Percentiles rank a stretch among this genome's conserved stretches.
phyloP scores from a whole-genome alignment of 164 flowering plant species.

The Sedum album region DNA sequence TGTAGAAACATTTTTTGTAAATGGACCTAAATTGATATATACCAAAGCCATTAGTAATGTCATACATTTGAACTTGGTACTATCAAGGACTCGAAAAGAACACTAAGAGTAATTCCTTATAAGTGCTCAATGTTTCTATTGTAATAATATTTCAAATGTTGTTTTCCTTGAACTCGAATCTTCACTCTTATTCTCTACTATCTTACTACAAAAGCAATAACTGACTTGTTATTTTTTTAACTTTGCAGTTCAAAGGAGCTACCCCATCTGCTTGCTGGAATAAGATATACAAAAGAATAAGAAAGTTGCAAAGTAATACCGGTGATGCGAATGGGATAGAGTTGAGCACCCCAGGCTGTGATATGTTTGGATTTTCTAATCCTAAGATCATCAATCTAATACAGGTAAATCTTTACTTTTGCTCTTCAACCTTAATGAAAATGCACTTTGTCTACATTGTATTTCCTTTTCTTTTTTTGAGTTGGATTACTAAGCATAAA shows the following conservation, averaged over 20 bases:
- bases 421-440: neutral
- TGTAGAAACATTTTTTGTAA: neutral
- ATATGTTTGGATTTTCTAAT: slow-evolving; percentile 85
- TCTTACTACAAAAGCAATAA: neutral
- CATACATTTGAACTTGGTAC: no score
- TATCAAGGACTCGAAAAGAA: neutral
- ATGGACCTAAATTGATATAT: neutral
- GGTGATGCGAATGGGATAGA: slow-evolving; percentile 25
- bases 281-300: slow-evolving; percentile 54
- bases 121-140: neutral
- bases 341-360: slow-evolving; percentile 42
- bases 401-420: slow-evolving; percentile 31
- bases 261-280: slow-evolving; percentile 83
- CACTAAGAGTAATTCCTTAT: neutral
- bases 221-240: neutral
- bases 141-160: neutral
- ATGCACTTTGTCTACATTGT: neutral
- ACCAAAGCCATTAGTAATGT: neutral
- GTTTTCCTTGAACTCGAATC: neutral
- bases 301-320: slow-evolving; percentile 22
- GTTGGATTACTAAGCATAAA: neutral
- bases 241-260: slow-evolving; percentile 60
- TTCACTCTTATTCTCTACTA: neutral
- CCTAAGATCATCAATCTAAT: slow-evolving; percentile 51
- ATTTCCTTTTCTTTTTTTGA: neutral